phyloP scores from a whole-genome alignment of 2,329 filamentous ascomycete genomes.

The Talaromyces sp. region DNA sequence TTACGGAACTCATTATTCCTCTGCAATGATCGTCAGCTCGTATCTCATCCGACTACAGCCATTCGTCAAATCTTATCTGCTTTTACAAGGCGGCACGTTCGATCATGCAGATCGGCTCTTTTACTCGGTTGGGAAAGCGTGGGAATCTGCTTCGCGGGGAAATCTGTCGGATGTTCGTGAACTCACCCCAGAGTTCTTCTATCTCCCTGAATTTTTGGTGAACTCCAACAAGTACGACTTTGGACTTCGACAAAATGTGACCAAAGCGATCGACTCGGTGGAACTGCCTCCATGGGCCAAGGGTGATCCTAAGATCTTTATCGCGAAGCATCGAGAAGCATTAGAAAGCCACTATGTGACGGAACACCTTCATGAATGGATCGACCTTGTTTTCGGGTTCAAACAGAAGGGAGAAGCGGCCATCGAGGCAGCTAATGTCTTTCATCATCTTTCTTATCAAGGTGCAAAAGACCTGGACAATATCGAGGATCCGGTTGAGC shows the following conservation, averaged over 20 bases:
- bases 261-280: constrained; percentile 76
- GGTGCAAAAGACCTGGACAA: constrained; percentile 88
- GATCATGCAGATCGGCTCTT: constrained; percentile 95
- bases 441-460: constrained; percentile 91
- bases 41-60: constrained; percentile 93
- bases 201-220: constrained; percentile 86
- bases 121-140: constrained; percentile 84
- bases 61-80: constrained; percentile 90
- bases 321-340: constrained; percentile 91
- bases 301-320: constrained; percentile 90
- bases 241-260: constrained; percentile 75
- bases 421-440: constrained; percentile 87
- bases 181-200: constrained; percentile 95
- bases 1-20: constrained; percentile 97
- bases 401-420: constrained; percentile 93
- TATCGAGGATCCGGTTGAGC: constrained; percentile 82
- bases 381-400: constrained; percentile 88
- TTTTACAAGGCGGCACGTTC: constrained; percentile 92
- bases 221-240: constrained; percentile 96
- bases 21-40: constrained; percentile 96
- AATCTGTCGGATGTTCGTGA: constrained; percentile 95
- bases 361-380: constrained; percentile 85
- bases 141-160: constrained; percentile 80
- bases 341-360: constrained; percentile 91
- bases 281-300: constrained; percentile 94